Evolutionary conservation across 805 yeast species (phyloP).

Genomic region (Monosporozyma solicola): DNA sequence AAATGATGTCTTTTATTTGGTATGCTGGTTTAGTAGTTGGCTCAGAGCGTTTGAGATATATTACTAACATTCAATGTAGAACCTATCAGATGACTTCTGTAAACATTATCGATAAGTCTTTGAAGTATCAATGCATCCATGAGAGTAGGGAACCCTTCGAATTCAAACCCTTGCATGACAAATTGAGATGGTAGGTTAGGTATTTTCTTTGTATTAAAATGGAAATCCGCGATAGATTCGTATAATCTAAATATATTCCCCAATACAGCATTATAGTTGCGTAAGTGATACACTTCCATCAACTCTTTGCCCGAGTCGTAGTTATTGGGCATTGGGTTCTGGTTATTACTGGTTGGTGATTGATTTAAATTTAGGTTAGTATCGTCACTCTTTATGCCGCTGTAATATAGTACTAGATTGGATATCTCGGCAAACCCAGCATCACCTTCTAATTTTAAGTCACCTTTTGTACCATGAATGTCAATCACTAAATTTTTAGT

Average conservation of each 20-base stretch:
- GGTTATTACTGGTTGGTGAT: not conserved
- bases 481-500: conserved; percentile 28
- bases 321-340: conserved; percentile 1
- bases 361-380: not conserved
- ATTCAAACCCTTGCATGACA: conserved; percentile 21
- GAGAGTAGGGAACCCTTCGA: conserved; percentile 27
- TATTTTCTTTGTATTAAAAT: conserved; percentile 19
- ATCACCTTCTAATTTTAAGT: conserved; percentile 27
- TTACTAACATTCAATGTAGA: conserved; percentile 15
- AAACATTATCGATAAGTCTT: conserved; percentile 21
- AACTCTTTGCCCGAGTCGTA: conserved; percentile 21
- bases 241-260: conserved; percentile 27
- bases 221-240: conserved; percentile 27
- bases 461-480: conserved; percentile 29
- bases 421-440: conserved; percentile 30
- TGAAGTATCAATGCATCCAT: conserved; percentile 21
- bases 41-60: conserved; percentile 4
- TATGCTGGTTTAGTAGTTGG: not conserved
- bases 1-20: not conserved
- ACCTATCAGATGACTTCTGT: conserved; percentile 18
- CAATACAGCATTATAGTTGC: conserved; percentile 25
- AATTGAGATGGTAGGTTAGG: conserved; percentile 18
- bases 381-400: conserved; percentile 21
- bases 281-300: conserved; percentile 26
- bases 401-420: conserved; percentile 24